A percentile compares a stretch with the other conserved stretches of the same genome.
Conservation (phyloP, 2,329 filamentous ascomycete genomes). For the Nemania sp. region DNA sequence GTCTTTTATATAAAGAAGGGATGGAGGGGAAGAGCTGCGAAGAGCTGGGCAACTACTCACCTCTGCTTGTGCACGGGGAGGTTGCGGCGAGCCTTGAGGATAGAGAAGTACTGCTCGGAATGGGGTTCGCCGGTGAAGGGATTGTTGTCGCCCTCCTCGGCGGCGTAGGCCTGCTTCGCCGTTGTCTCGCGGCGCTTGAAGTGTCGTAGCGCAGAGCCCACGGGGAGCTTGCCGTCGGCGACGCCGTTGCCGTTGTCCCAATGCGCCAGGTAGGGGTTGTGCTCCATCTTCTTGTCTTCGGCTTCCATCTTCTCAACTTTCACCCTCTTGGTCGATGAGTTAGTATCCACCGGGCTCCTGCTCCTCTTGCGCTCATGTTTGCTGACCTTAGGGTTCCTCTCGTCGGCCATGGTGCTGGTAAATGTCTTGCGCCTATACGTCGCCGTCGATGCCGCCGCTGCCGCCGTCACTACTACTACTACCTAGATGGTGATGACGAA, state of each 20-base stretch:
- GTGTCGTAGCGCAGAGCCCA: constrained; percentile 66
- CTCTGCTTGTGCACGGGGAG: constrained; percentile 93
- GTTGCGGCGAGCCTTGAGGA: constrained; percentile 84
- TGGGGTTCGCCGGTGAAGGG: constrained; percentile 85
- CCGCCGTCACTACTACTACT: background rate
- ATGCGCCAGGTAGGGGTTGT: constrained; percentile 93
- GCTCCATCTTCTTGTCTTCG: constrained; percentile 50
- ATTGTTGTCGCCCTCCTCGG: constrained; percentile 85
- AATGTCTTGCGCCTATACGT: constrained; percentile 3
- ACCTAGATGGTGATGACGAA: background rate
- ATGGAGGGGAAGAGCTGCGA: no score
- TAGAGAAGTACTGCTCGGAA: constrained; percentile 88
- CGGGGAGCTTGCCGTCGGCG: constrained; percentile 50
- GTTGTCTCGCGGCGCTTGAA: constrained; percentile 86
- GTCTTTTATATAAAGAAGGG: no score
- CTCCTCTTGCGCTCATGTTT: constrained; percentile 46
- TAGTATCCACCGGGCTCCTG: constrained; percentile 43
- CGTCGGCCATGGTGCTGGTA: constrained; percentile 38
- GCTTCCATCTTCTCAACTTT: constrained; percentile 46
- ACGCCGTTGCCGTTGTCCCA: constrained; percentile 73
- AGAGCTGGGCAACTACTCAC: no score
- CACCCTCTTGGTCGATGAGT: constrained; percentile 47
- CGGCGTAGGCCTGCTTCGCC: constrained; percentile 75
- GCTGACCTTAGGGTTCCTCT: constrained; percentile 39
- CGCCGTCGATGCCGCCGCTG: background rate